Percentiles rank a stretch among this genome's conserved stretches.
These are phyloP conservation scores for Solanum etuberosum DNA, from an alignment of 257 asterid genomes.

Conservation along the genomic window DNA sequence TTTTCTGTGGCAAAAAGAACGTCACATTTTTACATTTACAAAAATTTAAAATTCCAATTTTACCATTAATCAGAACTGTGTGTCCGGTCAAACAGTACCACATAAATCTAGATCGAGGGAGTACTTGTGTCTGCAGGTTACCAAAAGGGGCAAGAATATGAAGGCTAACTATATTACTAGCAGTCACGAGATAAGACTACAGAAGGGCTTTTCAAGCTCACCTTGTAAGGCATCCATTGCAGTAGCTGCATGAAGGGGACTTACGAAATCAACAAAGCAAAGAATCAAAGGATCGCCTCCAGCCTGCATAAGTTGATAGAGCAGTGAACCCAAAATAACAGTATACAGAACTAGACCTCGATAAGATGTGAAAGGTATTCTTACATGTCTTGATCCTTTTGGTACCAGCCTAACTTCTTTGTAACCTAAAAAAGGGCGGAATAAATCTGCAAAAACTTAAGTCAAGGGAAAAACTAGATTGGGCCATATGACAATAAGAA, in stretches of 20 bases:
- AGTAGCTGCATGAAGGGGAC: conserved; percentile 80
- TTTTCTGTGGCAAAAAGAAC: not conserved
- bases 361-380: conserved; percentile 3
- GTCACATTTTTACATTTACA: not conserved
- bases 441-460: conserved; percentile 44
- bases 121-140: not conserved
- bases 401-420: conserved; percentile 70
- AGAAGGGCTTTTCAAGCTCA: conserved; percentile 6
- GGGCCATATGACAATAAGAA: not conserved
- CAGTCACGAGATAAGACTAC: not conserved
- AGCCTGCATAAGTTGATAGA: conserved; percentile 31
- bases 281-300: conserved; percentile 68
- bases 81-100: not conserved
- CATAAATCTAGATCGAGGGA: not conserved
- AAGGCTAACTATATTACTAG: not conserved
- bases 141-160: not conserved
- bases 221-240: conserved; percentile 81
- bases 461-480: conserved; percentile 39
- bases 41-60: not conserved
- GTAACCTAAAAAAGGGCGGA: conserved; percentile 87
- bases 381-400: conserved; percentile 65
- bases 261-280: conserved; percentile 72
- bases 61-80: not conserved
- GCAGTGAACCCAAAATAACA: not conserved
- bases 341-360: not conserved